Conservation (phyloP, 1,284 basidiomycete species). For the Sanghuangporus baumii region DNA sequence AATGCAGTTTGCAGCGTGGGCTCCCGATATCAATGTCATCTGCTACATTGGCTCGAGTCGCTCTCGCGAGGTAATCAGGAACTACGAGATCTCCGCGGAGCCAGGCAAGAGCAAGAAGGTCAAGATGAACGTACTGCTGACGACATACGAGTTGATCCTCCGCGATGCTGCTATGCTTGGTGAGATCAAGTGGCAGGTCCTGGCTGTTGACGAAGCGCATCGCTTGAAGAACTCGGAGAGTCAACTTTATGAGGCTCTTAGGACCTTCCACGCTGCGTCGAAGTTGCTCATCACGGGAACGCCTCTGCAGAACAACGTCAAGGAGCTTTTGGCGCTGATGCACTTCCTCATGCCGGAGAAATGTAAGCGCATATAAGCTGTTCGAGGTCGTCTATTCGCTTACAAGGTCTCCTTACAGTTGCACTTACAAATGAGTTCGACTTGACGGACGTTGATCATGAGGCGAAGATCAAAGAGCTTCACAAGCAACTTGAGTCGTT, state of each 20-base stretch:
- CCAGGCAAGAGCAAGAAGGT: slow-evolving; percentile 62
- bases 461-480: slow-evolving; percentile 90
- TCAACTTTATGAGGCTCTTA: slow-evolving; percentile 92
- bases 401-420: slow-evolving; percentile 38
- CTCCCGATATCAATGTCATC: slow-evolving; percentile 95
- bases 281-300: slow-evolving; percentile 98
- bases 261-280: slow-evolving; percentile 83
- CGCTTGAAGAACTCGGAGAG: slow-evolving; percentile 97
- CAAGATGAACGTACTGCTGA: slow-evolving; percentile 95
- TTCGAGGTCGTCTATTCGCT: slow-evolving; percentile 7
- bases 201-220: slow-evolving; percentile 98
- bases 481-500: slow-evolving; percentile 91
- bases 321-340: slow-evolving; percentile 94
- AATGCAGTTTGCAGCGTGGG: slow-evolving; percentile 92
- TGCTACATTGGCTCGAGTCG: slow-evolving; percentile 92
- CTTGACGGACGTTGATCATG: slow-evolving; percentile 88
- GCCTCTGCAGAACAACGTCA: slow-evolving; percentile 98
- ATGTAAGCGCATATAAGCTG: slow-evolving; percentile 49
- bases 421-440: slow-evolving; percentile 92
- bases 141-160: slow-evolving; percentile 95
- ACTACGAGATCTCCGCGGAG: slow-evolving; percentile 85
- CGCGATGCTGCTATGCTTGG: slow-evolving; percentile 87
- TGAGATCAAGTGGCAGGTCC: slow-evolving; percentile 95
- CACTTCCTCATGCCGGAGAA: slow-evolving; percentile 99
- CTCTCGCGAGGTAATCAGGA: slow-evolving; percentile 87